Base-by-base conservation (phyloP, 495 filamentous ascomycete genomes). In the Xylona heveae region DNA sequence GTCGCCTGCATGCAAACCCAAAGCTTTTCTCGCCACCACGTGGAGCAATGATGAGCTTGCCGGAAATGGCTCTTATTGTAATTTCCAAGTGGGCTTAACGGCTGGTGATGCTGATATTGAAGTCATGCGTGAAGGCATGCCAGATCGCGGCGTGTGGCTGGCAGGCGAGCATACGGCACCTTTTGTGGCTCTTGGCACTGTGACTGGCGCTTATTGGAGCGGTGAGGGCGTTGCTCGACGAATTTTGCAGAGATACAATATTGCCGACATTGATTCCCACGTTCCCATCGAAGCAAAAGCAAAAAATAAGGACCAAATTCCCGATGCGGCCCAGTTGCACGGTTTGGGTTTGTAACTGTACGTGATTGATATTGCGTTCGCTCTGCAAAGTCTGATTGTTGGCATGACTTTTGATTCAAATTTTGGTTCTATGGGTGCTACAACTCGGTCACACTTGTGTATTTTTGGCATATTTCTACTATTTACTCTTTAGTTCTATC, bases 101-200 rank as follows among this genome's bases (percentile, higher is more conserved):
- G 57, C 68, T n/a, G 82, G 69, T 0, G 71, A 74, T 27, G 46
- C 57, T 30, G 85, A 93, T 42, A 71, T 94, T 22, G 61, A 74
- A 46, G 52, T 60, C 1, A 66, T 93, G 57, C 58, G 83, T 19
- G 53, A 63, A 2, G 85, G 83, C 2, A 52, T 78, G 26, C 60
- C 67, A 3, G 68, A 64, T 8, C 59, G 77, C 12, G 69, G 74
- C 1, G 40, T 94, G 3, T 97, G 84, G 84, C 67, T 94, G 41
- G 88, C 85, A 1, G 85, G 85, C 0, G 85, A 97, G 50, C 88
- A 94, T 54, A 92, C 84, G 18, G 71, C 81, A 17, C 85, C 85
- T 18, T 90, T 92, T 50, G 68, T 84, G 13, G 80, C 78, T 10
- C 48, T 91, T 31, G 84, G 84, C 1, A 93, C 83, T 5, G 75